Evolutionary conservation across 2,329 filamentous ascomycete species (phyloP), one percentile per base, ranked within the genome.

Genomic region (Lecanicillium sp.): DNA sequence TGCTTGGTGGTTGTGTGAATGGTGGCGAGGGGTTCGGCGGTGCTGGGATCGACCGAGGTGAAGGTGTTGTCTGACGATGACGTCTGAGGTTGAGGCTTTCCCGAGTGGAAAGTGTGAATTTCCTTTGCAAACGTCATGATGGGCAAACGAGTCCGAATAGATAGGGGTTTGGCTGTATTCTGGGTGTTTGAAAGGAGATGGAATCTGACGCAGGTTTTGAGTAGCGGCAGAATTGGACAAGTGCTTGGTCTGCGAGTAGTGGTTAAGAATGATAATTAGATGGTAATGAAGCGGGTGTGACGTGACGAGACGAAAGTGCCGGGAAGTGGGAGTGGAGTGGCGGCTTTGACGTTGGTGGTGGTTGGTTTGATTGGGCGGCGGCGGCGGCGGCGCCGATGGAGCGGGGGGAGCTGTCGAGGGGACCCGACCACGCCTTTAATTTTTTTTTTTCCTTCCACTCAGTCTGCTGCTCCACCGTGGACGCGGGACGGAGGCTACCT

Each of bases 11-110:
- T 83, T 25, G 75, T 69, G 60, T 85, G 76, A 54, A 94, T 78
- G 48, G 80, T 77, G 46, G 83, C 83, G 36, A 90, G 59, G 5
- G 80, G 71, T 45, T 73, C 66, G 41, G 71, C 77, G 30, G 78
- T 88, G 35, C 85, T 78, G 29, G 87, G 87, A 56, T 92, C 73
- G 55, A 90, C 68, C 20, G 82, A 77, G 45, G 78, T 66, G 63
- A 92, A 90, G 33, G 78, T 78, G 43, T 70, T 68, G 30, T 70
- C 64, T 9, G 77, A 75, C 28, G 66, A 70, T 11, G 71, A 70
- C 35, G 77, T 72, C 9, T 54, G 47, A 18, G 70, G 63, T 52
- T 86, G 84, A 32, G 71, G 63, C 55, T 74, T 71, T 58, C 87
- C 87, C 48, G 79, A 74, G 66, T 87, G 86, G 63, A 83, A 92